Percentiles rank a stretch among this genome's conserved stretches.
These are phyloP conservation scores for Cenchrus fungigraminus DNA, from an alignment of 176 grass and related monocot genomes.

Conservation along the genomic window DNA sequence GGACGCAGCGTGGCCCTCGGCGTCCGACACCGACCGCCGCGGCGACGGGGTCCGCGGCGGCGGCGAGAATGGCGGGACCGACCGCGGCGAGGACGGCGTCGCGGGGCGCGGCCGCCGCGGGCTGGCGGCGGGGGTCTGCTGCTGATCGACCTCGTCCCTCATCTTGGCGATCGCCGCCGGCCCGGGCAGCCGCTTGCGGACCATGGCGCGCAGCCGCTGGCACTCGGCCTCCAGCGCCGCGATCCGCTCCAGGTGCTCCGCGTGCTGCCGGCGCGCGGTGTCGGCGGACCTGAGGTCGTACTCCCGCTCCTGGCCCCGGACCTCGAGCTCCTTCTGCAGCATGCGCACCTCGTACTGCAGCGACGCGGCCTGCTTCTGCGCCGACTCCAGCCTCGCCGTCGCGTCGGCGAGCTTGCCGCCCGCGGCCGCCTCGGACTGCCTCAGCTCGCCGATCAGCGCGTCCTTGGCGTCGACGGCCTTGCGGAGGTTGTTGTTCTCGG, in stretches of 20 bases:
- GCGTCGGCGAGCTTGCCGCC: slow-evolving; percentile 53
- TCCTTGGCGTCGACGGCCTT: slow-evolving; percentile 62
- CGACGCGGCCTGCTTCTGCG: slow-evolving; percentile 63
- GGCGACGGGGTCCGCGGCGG: slow-evolving; percentile 30
- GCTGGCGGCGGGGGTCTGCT: slow-evolving; percentile 21
- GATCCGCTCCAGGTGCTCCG: slow-evolving; percentile 63
- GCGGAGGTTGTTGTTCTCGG: slow-evolving; percentile 59
- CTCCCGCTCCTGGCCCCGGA: slow-evolving; percentile 67
- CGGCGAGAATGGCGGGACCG: slow-evolving; percentile 24
- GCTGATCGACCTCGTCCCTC: slow-evolving; percentile 70
- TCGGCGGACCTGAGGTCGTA: slow-evolving; percentile 73
- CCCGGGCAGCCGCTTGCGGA: slow-evolving; percentile 75
- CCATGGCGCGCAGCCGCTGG: slow-evolving; percentile 78
- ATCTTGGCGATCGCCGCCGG: slow-evolving; percentile 81
- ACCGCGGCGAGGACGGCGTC: slow-evolving; percentile 42
- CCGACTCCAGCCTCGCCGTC: slow-evolving; percentile 56
- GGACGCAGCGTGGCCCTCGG: background rate
- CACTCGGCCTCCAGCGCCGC: slow-evolving; percentile 72
- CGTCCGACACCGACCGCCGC: slow-evolving; percentile 34
- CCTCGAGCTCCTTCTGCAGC: slow-evolving; percentile 86
- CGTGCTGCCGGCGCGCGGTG: slow-evolving; percentile 65
- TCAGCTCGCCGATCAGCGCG: slow-evolving; percentile 51
- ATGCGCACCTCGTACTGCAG: slow-evolving; percentile 79
- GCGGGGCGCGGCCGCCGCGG: slow-evolving; percentile 44
- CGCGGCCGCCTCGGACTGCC: slow-evolving; percentile 39